phyloP scores from a whole-genome alignment of 2,329 filamentous ascomycete genomes.

The Alternaria triticimaculans region DNA sequence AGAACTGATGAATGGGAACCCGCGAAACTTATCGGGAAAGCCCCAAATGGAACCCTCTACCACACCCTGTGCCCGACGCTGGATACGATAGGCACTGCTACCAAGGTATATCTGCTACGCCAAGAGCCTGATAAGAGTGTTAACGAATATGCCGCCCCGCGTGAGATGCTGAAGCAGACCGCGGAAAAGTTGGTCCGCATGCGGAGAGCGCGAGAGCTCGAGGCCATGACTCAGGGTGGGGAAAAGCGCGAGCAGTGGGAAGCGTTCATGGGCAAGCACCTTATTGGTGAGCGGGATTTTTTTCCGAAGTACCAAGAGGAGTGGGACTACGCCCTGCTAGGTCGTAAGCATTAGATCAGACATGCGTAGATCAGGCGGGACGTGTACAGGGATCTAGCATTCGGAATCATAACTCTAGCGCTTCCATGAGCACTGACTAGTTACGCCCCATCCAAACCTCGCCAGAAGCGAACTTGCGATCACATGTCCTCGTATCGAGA shows the following conservation, averaged over 20 bases:
- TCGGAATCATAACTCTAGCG: not conserved
- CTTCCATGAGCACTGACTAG: not conserved
- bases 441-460: not conserved
- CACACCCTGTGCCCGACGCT: too few relatives aligned
- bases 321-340: not conserved
- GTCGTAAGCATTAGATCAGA: not conserved
- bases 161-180: not conserved
- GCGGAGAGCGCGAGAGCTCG: not conserved
- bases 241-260: not conserved
- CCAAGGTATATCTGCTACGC: accelerated
- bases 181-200: not conserved
- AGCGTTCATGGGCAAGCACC: not conserved
- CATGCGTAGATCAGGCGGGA: not conserved
- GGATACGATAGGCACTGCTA: not conserved
- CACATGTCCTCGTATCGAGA: not conserved
- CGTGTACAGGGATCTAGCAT: not conserved
- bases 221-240: not conserved
- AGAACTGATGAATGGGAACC: not conserved
- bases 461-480: not conserved
- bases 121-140: not conserved
- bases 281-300: not conserved
- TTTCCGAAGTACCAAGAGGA: not conserved
- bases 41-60: too few relatives aligned
- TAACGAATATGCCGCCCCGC: too few relatives aligned
- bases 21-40: too few relatives aligned